These are phyloP conservation scores for Cystobasidium sp. DNA, from an alignment of 1,284 basidiomycete genomes.

Conservation along the genomic window DNA sequence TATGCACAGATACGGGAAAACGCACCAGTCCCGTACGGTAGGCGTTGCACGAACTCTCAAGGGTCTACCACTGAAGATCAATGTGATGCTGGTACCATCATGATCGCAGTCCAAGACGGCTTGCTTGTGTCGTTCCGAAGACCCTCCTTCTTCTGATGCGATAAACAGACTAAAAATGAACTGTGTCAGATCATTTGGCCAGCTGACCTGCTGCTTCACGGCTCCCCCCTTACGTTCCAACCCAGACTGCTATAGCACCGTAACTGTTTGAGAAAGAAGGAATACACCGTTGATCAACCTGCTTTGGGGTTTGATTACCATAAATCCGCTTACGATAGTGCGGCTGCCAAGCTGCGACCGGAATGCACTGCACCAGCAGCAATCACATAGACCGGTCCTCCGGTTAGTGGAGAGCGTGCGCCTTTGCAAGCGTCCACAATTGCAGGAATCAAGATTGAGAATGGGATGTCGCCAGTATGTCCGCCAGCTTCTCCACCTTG, in stretches of 20 bases:
- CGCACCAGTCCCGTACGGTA: conserved; percentile 62
- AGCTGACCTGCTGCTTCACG: not conserved
- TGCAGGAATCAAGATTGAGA: conserved; percentile 66
- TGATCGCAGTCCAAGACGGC: conserved; percentile 55
- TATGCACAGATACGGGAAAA: not conserved
- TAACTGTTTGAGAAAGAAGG: conserved; percentile 12
- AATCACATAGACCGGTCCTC: conserved; percentile 68
- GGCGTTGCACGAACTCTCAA: conserved; percentile 78
- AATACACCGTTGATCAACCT: not conserved
- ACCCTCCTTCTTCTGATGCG: conserved; percentile 70
- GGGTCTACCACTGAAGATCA: conserved; percentile 67
- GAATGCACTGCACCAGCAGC: conserved; percentile 67
- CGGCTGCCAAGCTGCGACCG: conserved; percentile 81
- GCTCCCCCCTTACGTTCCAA: conserved; percentile 22
- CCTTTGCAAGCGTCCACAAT: conserved; percentile 79
- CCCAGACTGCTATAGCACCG: conserved; percentile 84
- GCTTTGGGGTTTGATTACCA: too few species aligned
- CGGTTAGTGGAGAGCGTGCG: conserved; percentile 73
- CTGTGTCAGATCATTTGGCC: not conserved
- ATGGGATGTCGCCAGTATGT: conserved; percentile 24
- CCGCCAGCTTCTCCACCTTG: conserved; percentile 60
- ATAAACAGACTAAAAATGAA: conserved; percentile 64
- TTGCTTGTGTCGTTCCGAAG: conserved; percentile 81
- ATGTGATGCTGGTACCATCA: conserved; percentile 14
- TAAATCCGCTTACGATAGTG: conserved; percentile 59